phyloP scores from a whole-genome alignment of 2,329 filamentous ascomycete genomes.

The Arthroderma sp. region DNA sequence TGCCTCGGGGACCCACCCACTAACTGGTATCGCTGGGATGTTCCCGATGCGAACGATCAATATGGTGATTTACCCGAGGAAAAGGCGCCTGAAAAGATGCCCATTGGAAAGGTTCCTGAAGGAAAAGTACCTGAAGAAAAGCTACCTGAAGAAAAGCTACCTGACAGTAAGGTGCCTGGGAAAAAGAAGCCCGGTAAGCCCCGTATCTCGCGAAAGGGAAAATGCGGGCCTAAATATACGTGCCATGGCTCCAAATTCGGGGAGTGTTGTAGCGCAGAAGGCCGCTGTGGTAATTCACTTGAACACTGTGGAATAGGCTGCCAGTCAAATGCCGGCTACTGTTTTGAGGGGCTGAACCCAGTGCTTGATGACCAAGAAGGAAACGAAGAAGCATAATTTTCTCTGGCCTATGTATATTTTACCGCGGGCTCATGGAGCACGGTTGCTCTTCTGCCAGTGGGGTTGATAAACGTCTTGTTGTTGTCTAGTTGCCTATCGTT shows the following conservation, averaged over 20 bases:
- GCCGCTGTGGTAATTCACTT: constrained; percentile 21
- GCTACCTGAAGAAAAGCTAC: not conserved
- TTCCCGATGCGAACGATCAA: not conserved
- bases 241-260: constrained; percentile 24
- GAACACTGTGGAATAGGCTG: constrained; percentile 21
- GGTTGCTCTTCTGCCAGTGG: too few relatives aligned
- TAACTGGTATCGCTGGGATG: constrained; percentile 27
- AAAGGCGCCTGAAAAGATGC: not conserved
- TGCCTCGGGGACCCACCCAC: constrained; percentile 27
- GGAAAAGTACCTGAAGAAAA: constrained; percentile 1
- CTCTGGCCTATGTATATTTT: too few relatives aligned
- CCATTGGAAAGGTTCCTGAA: constrained; percentile 2
- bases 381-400: too few relatives aligned
- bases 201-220: constrained; percentile 20
- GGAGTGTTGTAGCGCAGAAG: constrained; percentile 19
- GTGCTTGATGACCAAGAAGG: too few relatives aligned
- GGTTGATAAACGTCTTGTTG: too few relatives aligned
- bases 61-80: not conserved
- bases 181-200: constrained; percentile 4
- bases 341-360: constrained; percentile 6
- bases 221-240: constrained; percentile 22
- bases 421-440: too few relatives aligned
- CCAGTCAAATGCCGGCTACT: constrained; percentile 19
- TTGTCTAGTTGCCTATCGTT: too few relatives aligned
- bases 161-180: not conserved